Conservation (phyloP, 73 alveolate species). For the Paramecium sonneborni region DNA sequence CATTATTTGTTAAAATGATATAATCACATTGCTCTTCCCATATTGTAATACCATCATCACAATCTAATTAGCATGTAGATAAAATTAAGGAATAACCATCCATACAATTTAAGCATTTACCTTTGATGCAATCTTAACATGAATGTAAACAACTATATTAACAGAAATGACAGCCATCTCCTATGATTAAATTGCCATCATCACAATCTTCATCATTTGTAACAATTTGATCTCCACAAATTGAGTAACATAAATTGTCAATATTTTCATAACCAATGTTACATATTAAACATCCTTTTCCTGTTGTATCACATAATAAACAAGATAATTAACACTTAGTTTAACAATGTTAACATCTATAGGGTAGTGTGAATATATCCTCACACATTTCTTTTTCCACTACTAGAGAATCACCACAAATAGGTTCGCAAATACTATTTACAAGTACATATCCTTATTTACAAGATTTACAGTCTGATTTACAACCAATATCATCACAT, state of each 20-base stretch:
- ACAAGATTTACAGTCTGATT: neutral
- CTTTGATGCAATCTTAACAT: no score
- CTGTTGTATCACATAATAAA: no score
- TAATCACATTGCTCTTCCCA: neutral
- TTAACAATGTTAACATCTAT: constrained; percentile 62
- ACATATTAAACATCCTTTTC: no score
- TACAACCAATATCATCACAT: constrained; percentile 68
- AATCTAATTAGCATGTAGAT: neutral
- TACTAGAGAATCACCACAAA: constrained; percentile 38
- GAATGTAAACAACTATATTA: no score
- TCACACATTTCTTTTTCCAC: constrained; percentile 63
- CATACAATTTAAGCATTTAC: neutral
- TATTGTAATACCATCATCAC: neutral
- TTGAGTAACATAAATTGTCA: constrained; percentile 43
- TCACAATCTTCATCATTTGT: no score
- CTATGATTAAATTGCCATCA: no score
- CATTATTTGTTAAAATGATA: constrained; percentile 3
- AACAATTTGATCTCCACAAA: constrained; percentile 58
- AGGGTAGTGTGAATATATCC: constrained; percentile 1
- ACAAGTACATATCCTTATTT: constrained; percentile 68
- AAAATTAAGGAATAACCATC: neutral
- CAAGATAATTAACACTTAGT: no score
- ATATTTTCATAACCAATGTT: constrained; percentile 66
- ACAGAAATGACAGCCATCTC: no score
- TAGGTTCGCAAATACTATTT: neutral